These are phyloP conservation scores for Boletus pseudo-olivaceus DNA, from an alignment of 768 basidiomycete species.

Conservation along the genomic window DNA sequence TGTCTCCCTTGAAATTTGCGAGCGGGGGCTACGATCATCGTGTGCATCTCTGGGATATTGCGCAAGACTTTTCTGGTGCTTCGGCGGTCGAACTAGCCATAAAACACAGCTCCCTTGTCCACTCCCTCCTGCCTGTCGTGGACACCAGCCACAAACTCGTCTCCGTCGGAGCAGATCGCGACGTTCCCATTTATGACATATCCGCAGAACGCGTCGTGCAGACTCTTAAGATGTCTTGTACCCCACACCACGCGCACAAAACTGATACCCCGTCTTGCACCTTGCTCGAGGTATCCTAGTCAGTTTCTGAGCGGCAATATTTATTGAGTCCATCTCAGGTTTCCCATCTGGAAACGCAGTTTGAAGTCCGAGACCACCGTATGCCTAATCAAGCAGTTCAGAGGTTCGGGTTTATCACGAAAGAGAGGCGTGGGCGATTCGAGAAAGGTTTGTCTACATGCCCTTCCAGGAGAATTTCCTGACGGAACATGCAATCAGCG, in stretches of 20 bases:
- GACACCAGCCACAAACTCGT: constrained; percentile 47
- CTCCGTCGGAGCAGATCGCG: constrained; percentile 48
- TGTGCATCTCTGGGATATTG: constrained; percentile 46
- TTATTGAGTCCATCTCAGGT: constrained; percentile 31
- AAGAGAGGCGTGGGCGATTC: constrained; percentile 40
- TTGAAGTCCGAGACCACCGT: constrained; percentile 49
- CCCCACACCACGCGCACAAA: constrained; percentile 41
- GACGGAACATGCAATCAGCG: constrained; percentile 18
- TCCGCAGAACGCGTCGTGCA: constrained; percentile 42
- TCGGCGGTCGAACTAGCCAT: constrained; percentile 34
- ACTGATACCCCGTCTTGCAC: constrained; percentile 38
- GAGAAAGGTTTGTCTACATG: constrained; percentile 38
- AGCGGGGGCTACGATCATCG: constrained; percentile 49
- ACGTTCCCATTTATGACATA: constrained; percentile 43
- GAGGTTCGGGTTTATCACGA: constrained; percentile 42
- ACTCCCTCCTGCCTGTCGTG: constrained; percentile 41
- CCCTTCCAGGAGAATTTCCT: constrained; percentile 10
- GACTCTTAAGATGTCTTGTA: constrained; percentile 41
- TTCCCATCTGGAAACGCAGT: constrained; percentile 48
- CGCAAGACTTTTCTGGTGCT: constrained; percentile 31
- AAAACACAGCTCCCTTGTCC: constrained; percentile 41
- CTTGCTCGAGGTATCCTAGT: constrained; percentile 40
- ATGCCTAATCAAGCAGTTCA: constrained; percentile 33
- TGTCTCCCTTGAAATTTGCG: constrained; percentile 41
- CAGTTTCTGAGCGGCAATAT: background rate